Base-by-base conservation (phyloP, 2,329 filamentous ascomycete genomes). In the Fusarium camptoceras region DNA sequence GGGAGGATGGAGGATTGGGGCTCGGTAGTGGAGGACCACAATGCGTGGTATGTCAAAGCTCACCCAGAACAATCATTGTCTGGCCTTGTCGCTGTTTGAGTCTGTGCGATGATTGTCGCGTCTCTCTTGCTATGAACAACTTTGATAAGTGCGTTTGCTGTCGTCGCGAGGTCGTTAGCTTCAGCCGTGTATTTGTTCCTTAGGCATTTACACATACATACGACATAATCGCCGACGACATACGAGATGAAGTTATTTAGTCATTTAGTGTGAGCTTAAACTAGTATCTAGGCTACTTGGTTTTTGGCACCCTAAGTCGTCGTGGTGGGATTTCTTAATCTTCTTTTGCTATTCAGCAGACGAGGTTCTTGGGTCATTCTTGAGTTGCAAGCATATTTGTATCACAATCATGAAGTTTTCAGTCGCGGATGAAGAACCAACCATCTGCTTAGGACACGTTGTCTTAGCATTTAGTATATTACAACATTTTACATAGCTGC, bases 131-230 rank as follows among this genome's bases (percentile, higher is more conserved):
- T 6, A 94, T 97, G 89, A 97, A 98, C 78, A 98, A 98, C 78
- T 98, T 97, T 78, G 93, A 94, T 70, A 97, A 93, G 77, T 99
- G 96, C 78, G 94, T 98, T 41, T 98, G 95, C 76, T 98, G 96
- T 79, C 88, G 96, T 53, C 89, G 93, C 59, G 92, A 96, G 74
- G 94, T 98, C 30, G 88, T 89, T 58, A 96, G 94, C 57, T 98
- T 97, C 80, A 94, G 93, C 72, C 89, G 94, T 73, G 89, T 99
- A 64, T 99, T 92, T 84, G 94, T 98, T 42, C 96, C 96, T 20
- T 76, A 62, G 63, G 22, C 16, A 11, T 31, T 37, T 46, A 18
- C 12, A 28, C 22, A 37, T 37, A 8, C 27, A 28, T 15, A 39
- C 22, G 18, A 18, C 22, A 27, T 11, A 6, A 20, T 10, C 11